Conservation (phyloP, 768 basidiomycete genomes). For the Boletus speciosus region DNA sequence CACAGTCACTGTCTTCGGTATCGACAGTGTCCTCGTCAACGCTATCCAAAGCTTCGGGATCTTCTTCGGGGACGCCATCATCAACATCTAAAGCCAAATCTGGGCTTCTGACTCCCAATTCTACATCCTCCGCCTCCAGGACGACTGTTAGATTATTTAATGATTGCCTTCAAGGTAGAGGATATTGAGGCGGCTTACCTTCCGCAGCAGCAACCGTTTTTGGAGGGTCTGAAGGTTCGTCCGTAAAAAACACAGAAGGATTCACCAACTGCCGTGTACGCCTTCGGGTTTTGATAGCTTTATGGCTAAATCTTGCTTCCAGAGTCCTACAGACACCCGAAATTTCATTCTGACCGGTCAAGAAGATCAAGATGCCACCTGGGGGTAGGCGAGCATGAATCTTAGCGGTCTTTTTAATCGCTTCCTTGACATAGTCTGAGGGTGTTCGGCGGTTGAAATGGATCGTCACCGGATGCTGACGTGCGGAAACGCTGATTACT, state of each 20-base stretch:
- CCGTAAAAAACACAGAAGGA: slow-evolving; percentile 28
- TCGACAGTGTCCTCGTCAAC: slow-evolving; percentile 61
- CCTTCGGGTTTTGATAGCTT: slow-evolving; percentile 54
- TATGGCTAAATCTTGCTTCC: slow-evolving; percentile 70
- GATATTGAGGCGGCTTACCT: slow-evolving; percentile 2
- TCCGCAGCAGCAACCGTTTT: slow-evolving; percentile 19
- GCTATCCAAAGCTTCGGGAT: slow-evolving; percentile 72
- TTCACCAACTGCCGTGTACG: slow-evolving; percentile 31
- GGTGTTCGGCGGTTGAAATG: slow-evolving; percentile 89
- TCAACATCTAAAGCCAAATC: slow-evolving; percentile 70
- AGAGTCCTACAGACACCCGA: slow-evolving; percentile 76
- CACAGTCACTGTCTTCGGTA: slow-evolving; percentile 66
- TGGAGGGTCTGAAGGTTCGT: slow-evolving; percentile 16
- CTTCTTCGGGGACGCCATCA: slow-evolving; percentile 54
- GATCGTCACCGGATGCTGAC: slow-evolving; percentile 92
- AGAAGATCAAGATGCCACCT: slow-evolving; percentile 89
- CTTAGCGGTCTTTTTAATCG: slow-evolving; percentile 84
- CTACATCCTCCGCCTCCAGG: slow-evolving; percentile 78
- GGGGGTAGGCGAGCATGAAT: slow-evolving; percentile 91
- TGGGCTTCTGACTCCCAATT: slow-evolving; percentile 51
- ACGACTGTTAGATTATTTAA: slow-evolving; percentile 44
- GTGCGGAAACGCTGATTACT: slow-evolving; percentile 81
- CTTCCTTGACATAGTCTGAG: slow-evolving; percentile 86
- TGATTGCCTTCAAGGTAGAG: not conserved
- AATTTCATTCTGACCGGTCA: slow-evolving; percentile 97